phyloP scores from a whole-genome alignment of 495 filamentous ascomycete species.

The Daldinia concentrica region DNA sequence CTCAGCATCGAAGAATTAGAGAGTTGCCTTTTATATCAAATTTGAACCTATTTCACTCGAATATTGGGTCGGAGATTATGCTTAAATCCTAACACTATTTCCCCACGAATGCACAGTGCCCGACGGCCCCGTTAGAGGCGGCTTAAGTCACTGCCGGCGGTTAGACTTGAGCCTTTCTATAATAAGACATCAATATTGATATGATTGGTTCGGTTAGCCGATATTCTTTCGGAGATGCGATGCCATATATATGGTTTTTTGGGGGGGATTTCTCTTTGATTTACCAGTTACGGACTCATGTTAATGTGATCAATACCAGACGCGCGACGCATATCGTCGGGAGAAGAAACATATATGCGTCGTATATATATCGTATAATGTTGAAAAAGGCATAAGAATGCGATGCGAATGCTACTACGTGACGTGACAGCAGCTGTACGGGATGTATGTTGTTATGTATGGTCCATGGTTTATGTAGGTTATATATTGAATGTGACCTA shows the following conservation, averaged over 20 bases:
- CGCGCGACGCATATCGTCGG: neutral
- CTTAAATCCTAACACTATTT: slow-evolving; percentile 3
- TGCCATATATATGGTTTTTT: too few species aligned
- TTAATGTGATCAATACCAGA: neutral
- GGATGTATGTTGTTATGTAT: neutral
- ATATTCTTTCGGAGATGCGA: too few species aligned
- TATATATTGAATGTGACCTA: neutral
- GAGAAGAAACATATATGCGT: neutral
- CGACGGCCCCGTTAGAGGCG: neutral
- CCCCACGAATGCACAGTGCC: neutral
- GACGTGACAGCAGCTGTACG: neutral
- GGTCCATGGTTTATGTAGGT: neutral
- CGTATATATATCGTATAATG: neutral
- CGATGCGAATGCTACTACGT: neutral
- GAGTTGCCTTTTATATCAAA: neutral
- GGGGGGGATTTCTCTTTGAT: too few species aligned
- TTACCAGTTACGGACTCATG: too few species aligned
- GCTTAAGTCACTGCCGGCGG: neutral
- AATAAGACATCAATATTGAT: neutral
- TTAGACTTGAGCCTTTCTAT: neutral
- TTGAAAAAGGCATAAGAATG: neutral
- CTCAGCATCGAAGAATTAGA: neutral
- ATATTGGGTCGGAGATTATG: neutral
- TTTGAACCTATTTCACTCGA: neutral
- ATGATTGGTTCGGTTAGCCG: neutral